Conservation (phyloP, 2,329 filamentous ascomycete species). For the Drechslerella dactyloides region DNA sequence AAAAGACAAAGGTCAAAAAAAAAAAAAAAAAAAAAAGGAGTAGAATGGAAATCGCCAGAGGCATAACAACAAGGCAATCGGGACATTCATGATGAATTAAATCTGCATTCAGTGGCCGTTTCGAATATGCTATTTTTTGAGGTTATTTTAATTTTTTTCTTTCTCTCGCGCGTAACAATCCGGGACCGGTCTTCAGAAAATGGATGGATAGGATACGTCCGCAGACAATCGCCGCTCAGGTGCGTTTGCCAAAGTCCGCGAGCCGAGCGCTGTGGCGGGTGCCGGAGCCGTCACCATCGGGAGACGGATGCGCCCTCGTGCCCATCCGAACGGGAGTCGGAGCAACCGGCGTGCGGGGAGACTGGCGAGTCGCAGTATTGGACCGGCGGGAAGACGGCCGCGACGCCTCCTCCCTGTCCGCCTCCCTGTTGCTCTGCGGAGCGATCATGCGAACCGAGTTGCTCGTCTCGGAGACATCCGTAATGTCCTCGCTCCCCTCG, state of each 20-base stretch:
- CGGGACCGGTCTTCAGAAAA: not conserved
- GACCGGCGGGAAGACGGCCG: slow-evolving; percentile 45
- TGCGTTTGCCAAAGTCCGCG: slow-evolving; percentile 19
- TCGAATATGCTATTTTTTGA: not conserved
- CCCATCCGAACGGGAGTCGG: slow-evolving; percentile 30
- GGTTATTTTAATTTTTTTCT: not conserved
- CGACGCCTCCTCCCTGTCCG: slow-evolving; percentile 20
- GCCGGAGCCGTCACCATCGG: slow-evolving; percentile 15
- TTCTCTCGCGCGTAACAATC: not conserved
- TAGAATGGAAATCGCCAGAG: not conserved
- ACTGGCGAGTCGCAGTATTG: slow-evolving; percentile 23
- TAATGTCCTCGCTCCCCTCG: slow-evolving; percentile 21
- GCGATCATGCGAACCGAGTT: slow-evolving; percentile 16
- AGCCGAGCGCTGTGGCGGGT: slow-evolving; percentile 38
- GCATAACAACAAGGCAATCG: slow-evolving; percentile 7
- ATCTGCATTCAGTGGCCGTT: not conserved
- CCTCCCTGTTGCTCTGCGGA: slow-evolving; percentile 12
- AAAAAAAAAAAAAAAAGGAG: too few species aligned
- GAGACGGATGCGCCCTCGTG: slow-evolving; percentile 39
- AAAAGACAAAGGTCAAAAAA: not conserved
- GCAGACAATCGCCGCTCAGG: not conserved
- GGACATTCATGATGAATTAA: not conserved
- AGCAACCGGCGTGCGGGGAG: slow-evolving; percentile 29
- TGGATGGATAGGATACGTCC: not conserved
- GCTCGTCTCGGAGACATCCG: slow-evolving; percentile 11